Evolutionary conservation across 2,329 filamentous ascomycete genomes (phyloP).

Genomic region (Apiospora kogelbergensis): DNA sequence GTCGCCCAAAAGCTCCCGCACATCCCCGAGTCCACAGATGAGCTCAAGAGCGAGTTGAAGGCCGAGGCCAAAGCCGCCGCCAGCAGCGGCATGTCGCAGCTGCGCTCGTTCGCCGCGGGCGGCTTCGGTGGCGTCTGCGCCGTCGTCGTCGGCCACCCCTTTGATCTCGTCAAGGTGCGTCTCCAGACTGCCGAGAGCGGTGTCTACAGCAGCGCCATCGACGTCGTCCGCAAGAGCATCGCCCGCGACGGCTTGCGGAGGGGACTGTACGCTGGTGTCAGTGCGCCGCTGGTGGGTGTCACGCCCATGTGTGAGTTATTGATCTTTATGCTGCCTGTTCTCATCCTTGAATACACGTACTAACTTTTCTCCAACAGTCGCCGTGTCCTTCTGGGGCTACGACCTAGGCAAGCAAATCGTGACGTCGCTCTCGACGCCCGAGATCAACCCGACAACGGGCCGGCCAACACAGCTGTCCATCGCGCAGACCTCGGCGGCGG

Average conservation of each 20-base stretch:
- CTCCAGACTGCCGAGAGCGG: constrained; percentile 94
- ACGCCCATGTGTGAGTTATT: constrained; percentile 91
- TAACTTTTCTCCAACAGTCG: constrained; percentile 46
- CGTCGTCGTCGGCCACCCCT: constrained; percentile 92
- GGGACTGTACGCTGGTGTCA: constrained; percentile 95
- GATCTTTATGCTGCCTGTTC: not conserved
- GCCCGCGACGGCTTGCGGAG: constrained; percentile 78
- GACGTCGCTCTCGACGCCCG: constrained; percentile 61
- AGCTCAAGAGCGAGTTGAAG: constrained; percentile 46
- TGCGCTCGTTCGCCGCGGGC: constrained; percentile 84
- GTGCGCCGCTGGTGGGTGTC: constrained; percentile 89
- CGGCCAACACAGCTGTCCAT: constrained; percentile 68
- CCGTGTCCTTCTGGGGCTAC: constrained; percentile 81
- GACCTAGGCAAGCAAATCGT: constrained; percentile 93
- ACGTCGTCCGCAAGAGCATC: constrained; percentile 86
- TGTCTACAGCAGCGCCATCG: constrained; percentile 85
- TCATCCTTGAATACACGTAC: not conserved
- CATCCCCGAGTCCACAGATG: constrained; percentile 43
- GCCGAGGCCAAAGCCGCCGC: constrained; percentile 40
- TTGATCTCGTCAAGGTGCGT: constrained; percentile 96
- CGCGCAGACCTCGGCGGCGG: constrained; percentile 84
- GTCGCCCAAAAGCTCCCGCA: constrained; percentile 41
- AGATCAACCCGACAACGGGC: constrained; percentile 62
- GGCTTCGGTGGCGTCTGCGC: constrained; percentile 93
- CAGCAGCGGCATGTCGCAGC: constrained; percentile 44